Conservation (phyloP, 139 green algal genomes). For the Bryopsis sp. region DNA sequence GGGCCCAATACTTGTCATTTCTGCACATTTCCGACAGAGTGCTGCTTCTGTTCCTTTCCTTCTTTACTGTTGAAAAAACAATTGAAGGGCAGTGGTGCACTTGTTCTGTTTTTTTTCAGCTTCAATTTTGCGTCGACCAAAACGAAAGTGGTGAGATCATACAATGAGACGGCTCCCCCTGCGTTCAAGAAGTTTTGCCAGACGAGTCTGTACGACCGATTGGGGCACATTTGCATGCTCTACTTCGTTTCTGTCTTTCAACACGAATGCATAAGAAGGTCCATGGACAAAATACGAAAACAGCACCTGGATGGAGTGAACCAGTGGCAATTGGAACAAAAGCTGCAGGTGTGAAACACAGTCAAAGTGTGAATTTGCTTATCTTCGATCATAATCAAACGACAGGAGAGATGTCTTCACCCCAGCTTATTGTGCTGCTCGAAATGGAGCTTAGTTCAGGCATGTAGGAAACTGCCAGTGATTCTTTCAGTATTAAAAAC, state of each 20-base stretch:
- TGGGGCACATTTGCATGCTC: background rate
- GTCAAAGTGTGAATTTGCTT: too few species aligned
- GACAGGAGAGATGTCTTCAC: background rate
- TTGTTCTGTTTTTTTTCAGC: background rate
- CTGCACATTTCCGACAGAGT: too few species aligned
- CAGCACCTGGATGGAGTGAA: too few species aligned
- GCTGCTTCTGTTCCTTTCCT: too few species aligned
- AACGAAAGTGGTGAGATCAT: background rate
- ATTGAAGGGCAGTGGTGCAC: too few species aligned
- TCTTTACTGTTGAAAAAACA: too few species aligned
- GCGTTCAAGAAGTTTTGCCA: background rate
- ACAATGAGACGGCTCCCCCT: background rate
- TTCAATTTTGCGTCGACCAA: background rate
- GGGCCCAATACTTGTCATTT: too few species aligned
- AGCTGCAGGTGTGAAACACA: background rate
- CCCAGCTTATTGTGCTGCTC: background rate
- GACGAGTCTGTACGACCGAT: background rate
- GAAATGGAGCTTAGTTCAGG: background rate
- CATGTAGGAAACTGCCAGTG: background rate
- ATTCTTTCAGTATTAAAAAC: background rate
- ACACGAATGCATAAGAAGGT: background rate
- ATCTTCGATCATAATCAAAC: background rate
- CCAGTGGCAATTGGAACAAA: too few species aligned
- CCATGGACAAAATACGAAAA: background rate
- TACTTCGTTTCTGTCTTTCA: background rate